These are phyloP conservation scores for Kwoniella europaea DNA, from an alignment of 768 basidiomycete genomes.

Conservation along the genomic window DNA sequence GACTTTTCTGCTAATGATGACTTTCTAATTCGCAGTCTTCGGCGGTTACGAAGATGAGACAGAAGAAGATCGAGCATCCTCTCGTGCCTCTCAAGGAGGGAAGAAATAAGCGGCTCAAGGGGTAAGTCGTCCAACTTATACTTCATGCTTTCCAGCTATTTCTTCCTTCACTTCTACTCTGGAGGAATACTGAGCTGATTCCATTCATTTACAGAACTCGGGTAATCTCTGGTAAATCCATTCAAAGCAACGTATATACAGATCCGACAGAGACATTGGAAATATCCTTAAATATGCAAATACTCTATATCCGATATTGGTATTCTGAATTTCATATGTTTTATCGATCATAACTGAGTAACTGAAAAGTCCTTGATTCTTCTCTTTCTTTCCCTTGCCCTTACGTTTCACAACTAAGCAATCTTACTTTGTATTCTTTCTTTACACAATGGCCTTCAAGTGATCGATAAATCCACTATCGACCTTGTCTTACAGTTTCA, in stretches of 20 bases:
- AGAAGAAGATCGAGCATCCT: conserved; percentile 36
- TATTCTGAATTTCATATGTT: no score
- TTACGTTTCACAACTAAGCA: background rate
- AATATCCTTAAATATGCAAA: background rate
- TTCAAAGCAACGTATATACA: no score
- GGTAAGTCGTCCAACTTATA: background rate
- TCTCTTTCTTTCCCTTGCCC: background rate
- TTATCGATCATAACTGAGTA: no score
- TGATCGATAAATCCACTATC: no score
- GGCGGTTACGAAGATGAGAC: conserved; percentile 48
- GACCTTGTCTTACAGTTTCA: no score
- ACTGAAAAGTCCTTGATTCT: background rate
- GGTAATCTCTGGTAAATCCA: conserved; percentile 8
- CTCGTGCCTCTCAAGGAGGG: conserved; percentile 30
- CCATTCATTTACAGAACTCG: background rate
- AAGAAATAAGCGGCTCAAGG: conserved; percentile 41
- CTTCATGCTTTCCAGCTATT: no score
- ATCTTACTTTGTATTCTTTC: background rate
- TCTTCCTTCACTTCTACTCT: no score
- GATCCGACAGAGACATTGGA: background rate
- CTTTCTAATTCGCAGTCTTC: conserved; percentile 33
- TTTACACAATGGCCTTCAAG: no score
- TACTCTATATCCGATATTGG: background rate
- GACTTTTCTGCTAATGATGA: background rate
- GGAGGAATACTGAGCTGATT: no score